A percentile compares a stretch with the other conserved stretches of the same genome.
Conservation (phyloP, 2,329 filamentous ascomycete species). For the Penicillium brasilianum region DNA sequence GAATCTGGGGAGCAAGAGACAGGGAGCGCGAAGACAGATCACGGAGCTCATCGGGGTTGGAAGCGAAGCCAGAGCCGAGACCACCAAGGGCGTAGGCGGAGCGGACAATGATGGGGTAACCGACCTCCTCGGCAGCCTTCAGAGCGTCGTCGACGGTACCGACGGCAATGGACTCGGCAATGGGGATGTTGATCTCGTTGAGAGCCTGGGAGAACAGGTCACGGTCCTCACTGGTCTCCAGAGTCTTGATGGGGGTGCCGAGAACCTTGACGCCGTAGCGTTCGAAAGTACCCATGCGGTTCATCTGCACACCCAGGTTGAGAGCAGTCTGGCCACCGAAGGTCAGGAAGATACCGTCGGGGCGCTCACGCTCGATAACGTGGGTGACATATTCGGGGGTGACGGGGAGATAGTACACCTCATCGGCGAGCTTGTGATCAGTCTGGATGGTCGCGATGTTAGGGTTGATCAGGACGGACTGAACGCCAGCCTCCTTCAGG, state of each 20-base stretch:
- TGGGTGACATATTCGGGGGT: constrained; percentile 97
- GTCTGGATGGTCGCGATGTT: constrained; percentile 99
- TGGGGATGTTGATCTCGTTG: constrained; percentile 96
- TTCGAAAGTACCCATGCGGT: constrained; percentile 92
- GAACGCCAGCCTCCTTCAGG: constrained; percentile 89
- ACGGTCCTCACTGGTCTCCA: constrained; percentile 94
- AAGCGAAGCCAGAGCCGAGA: constrained; percentile 93
- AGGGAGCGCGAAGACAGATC: constrained; percentile 92
- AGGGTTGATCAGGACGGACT: constrained; percentile 93
- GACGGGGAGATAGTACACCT: constrained; percentile 97
- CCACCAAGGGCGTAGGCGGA: constrained; percentile 96
- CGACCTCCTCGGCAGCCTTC: constrained; percentile 81
- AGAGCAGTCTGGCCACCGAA: constrained; percentile 97
- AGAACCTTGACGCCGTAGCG: constrained; percentile 95
- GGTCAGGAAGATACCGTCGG: constrained; percentile 95
- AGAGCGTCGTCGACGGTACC: constrained; percentile 90
- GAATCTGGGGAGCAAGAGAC: constrained; percentile 90
- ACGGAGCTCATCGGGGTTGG: constrained; percentile 89
- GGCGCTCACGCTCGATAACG: constrained; percentile 93
- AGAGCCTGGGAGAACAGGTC: constrained; percentile 95
- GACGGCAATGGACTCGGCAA: constrained; percentile 94
- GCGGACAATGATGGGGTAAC: constrained; percentile 97
- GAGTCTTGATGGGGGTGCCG: constrained; percentile 89
- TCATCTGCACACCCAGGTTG: constrained; percentile 96
- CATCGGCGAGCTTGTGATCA: constrained; percentile 91